Conservation (phyloP, 164 flowering plant species). For the Platanus orientalis region DNA sequence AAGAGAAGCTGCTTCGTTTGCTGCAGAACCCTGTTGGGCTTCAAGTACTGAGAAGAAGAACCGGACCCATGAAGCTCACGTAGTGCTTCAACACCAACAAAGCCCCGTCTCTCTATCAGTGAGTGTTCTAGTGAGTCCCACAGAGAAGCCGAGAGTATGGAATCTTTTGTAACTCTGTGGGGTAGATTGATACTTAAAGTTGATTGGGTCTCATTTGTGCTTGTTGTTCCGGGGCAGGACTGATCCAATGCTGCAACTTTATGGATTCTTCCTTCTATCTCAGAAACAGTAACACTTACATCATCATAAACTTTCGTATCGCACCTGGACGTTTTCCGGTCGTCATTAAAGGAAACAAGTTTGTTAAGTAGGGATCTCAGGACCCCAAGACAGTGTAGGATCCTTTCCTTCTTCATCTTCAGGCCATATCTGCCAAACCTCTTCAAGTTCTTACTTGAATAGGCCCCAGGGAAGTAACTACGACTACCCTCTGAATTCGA, state of each 20-base stretch:
- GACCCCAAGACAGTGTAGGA: too few species aligned
- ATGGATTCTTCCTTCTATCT: too few species aligned
- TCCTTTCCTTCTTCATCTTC: too few species aligned
- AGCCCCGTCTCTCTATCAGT: slow-evolving; percentile 18
- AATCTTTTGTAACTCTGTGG: slow-evolving; percentile 25
- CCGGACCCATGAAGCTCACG: slow-evolving; percentile 18
- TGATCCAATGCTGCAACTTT: slow-evolving; percentile 21
- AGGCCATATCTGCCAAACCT: too few species aligned
- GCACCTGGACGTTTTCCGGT: too few species aligned
- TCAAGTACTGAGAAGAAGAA: too few species aligned
- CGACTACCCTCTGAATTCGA: slow-evolving; percentile 16
- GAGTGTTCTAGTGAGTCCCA: slow-evolving; percentile 27
- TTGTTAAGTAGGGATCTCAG: too few species aligned
- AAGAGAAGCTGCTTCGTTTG: slow-evolving; percentile 37
- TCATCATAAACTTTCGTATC: too few species aligned
- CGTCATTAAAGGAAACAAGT: too few species aligned
- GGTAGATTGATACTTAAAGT: slow-evolving; percentile 6
- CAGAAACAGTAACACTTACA: too few species aligned
- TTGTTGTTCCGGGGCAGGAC: slow-evolving; percentile 9
- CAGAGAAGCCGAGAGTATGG: slow-evolving; percentile 34
- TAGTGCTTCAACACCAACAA: slow-evolving; percentile 10
- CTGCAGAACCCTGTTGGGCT: slow-evolving; percentile 21
- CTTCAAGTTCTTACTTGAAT: slow-evolving; percentile 6
- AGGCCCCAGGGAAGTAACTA: slow-evolving; percentile 12
- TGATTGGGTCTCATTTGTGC: slow-evolving; percentile 9